Percentiles rank a stretch among this genome's conserved stretches.
Conservation (phyloP, 176 grass and related monocot species). For the Alloteropsis semialata region DNA sequence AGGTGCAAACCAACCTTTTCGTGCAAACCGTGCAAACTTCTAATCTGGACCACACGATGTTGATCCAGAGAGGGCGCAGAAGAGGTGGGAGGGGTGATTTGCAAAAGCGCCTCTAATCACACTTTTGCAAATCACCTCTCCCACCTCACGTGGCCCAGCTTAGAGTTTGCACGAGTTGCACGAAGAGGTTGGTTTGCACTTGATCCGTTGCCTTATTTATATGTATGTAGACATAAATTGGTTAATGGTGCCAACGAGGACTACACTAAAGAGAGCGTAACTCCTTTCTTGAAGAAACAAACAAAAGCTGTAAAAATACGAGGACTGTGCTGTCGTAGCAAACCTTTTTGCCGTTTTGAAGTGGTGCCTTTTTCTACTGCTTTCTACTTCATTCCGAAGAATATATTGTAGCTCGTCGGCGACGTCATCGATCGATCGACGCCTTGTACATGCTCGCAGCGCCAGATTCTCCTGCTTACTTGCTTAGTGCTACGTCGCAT, state of each 20-base stretch:
- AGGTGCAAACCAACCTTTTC: no score
- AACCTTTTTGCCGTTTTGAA: not conserved
- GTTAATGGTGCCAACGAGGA: not conserved
- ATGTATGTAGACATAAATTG: not conserved
- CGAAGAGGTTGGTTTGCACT: no score
- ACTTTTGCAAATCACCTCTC: no score
- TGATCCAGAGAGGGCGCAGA: no score
- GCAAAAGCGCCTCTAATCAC: no score
- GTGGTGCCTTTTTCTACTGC: not conserved
- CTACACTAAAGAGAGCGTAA: not conserved
- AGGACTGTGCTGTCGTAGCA: not conserved
- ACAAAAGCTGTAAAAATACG: not conserved
- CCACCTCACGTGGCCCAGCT: no score
- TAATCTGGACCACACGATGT: no score
- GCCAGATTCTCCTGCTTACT: not conserved
- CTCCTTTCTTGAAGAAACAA: not conserved
- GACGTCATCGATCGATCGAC: not conserved
- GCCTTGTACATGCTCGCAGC: not conserved
- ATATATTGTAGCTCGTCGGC: not conserved
- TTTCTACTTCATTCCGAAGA: not conserved
- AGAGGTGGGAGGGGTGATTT: no score
- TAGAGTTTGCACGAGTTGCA: no score
- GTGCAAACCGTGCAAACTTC: no score
- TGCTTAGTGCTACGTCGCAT: conserved; percentile 25
- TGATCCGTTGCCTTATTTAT: no score